Conservation (phyloP, 148 eudicot genomes). For the Silene conica region DNA sequence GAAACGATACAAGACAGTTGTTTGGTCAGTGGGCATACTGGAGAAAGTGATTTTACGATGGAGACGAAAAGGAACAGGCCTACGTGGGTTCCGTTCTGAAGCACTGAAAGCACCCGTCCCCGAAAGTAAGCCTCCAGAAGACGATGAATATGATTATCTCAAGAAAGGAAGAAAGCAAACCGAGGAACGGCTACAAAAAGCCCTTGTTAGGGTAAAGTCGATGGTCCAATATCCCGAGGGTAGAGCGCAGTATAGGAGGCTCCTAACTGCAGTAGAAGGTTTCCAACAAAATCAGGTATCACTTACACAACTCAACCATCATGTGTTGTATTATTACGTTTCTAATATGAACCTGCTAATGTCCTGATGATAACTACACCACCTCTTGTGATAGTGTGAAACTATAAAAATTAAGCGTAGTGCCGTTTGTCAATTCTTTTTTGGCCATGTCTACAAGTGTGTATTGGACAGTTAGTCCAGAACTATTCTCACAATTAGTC, state of each 20-base stretch:
- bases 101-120: conserved; percentile 28
- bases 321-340: neutral
- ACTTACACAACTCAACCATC: neutral
- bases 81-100: conserved; percentile 59
- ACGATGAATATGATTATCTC: conserved; percentile 57
- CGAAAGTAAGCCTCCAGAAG: conserved; percentile 30
- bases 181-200: conserved; percentile 47
- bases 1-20: conserved; percentile 56
- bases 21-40: conserved; percentile 65
- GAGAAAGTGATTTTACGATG: conserved; percentile 74
- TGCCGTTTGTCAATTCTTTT: neutral
- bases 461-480: neutral
- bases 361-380: neutral
- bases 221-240: conserved; percentile 64
- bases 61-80: conserved; percentile 60
- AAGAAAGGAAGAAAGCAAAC: conserved; percentile 56
- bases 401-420: too few relatives aligned
- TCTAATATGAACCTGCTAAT: neutral
- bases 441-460: neutral
- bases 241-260: conserved; percentile 57
- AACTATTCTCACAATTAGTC: too few relatives aligned
- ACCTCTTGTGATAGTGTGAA: too few relatives aligned
- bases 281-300: conserved; percentile 47
- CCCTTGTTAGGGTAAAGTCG: conserved; percentile 60
- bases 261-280: conserved; percentile 45